A percentile compares a stretch with the other conserved stretches of the same genome.
phyloP scores from a whole-genome alignment of 208 protist species.

The Wallacemonas sp. region DNA sequence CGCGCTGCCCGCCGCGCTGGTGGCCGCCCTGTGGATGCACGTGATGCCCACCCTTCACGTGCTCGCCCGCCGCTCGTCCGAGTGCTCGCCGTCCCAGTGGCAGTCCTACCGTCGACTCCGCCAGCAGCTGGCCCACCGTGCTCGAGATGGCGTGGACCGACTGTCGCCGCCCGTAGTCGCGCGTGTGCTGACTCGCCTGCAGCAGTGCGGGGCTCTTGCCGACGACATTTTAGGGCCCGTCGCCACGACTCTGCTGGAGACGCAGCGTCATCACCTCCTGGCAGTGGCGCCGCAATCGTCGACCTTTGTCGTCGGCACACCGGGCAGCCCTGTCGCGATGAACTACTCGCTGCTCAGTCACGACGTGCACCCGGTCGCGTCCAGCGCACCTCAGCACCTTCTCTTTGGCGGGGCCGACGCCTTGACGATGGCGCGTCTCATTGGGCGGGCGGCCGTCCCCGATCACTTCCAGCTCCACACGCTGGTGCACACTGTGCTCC shows the following conservation, averaged over 20 bases:
- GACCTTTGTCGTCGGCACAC: background rate
- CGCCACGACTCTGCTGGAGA: constrained; percentile 28
- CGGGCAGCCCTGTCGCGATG: background rate
- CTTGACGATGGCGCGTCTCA: constrained; percentile 48
- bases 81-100: background rate
- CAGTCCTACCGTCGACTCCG: constrained; percentile 31
- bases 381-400: constrained; percentile 9
- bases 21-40: constrained; percentile 53
- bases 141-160: constrained; percentile 30
- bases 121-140: constrained; percentile 61
- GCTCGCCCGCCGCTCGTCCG: background rate
- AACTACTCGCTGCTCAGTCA: constrained; percentile 5
- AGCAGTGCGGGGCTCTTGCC: constrained; percentile 61
- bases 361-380: constrained; percentile 8
- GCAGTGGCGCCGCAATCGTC: background rate
- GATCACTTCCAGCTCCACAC: constrained; percentile 76
- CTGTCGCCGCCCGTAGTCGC: constrained; percentile 33
- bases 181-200: constrained; percentile 49
- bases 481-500: constrained; percentile 62
- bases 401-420: constrained; percentile 32
- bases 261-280: constrained; percentile 3
- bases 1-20: constrained; percentile 51
- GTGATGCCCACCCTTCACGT: constrained; percentile 33
- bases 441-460: constrained; percentile 46
- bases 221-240: constrained; percentile 78